A percentile compares a stretch with the other conserved stretches of the same genome.
Conservation (phyloP, 768 basidiomycete genomes). For the Podaxis sp. region DNA sequence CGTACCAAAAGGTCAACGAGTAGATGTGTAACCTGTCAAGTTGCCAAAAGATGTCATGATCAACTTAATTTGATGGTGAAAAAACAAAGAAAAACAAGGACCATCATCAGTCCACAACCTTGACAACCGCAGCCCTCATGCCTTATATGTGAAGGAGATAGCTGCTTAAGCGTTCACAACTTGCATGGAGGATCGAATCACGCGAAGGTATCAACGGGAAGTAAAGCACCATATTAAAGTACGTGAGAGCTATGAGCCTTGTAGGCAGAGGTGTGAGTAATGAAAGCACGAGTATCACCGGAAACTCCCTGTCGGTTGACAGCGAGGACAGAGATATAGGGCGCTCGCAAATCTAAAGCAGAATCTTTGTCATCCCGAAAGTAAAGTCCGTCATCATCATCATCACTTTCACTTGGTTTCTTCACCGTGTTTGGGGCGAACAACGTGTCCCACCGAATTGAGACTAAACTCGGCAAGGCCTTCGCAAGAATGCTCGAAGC, state of each 20-base stretch:
- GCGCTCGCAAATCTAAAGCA: neutral
- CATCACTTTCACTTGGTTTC: neutral
- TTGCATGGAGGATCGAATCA: too few species aligned
- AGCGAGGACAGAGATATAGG: neutral
- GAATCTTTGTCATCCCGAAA: neutral
- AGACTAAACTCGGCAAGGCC: neutral
- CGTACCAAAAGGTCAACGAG: neutral
- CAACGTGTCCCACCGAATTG: constrained; percentile 7
- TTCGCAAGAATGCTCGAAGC: neutral
- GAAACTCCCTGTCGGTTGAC: neutral
- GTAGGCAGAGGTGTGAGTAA: neutral
- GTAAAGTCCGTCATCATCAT: neutral
- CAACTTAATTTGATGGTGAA: neutral
- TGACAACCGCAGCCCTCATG: neutral
- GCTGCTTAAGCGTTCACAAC: too few species aligned
- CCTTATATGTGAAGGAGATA: too few species aligned
- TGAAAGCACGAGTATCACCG: neutral
- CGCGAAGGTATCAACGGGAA: neutral
- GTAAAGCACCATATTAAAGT: neutral
- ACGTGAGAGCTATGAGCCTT: neutral
- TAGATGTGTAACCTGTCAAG: neutral
- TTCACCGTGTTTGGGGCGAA: neutral
- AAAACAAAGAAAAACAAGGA: constrained; percentile 11
- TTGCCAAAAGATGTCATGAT: neutral
- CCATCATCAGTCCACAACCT: neutral